Percentiles rank a stretch among this genome's conserved stretches.
Conservation (phyloP, 495 filamentous ascomycete genomes). For the Aspergillus leporis region DNA sequence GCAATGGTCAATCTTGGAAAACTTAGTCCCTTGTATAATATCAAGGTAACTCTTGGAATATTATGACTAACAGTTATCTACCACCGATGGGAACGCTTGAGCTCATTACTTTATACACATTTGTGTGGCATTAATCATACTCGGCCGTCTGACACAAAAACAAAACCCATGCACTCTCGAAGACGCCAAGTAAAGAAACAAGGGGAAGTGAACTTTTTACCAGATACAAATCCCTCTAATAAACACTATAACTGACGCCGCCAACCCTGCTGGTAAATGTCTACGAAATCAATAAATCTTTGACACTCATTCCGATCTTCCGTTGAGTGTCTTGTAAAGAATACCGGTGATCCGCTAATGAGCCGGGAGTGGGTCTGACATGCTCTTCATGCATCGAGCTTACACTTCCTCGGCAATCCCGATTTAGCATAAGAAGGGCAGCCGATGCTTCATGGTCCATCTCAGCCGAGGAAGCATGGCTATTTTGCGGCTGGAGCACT, state of each 20-base stretch:
- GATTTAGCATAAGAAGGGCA: slow-evolving; percentile 77
- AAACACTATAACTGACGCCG: neutral
- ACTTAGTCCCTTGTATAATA: too few relatives aligned
- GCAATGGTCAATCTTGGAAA: too few relatives aligned
- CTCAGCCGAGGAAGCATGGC: slow-evolving; percentile 34
- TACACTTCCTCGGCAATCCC: slow-evolving; percentile 55
- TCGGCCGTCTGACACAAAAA: neutral
- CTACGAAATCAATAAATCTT: slow-evolving; percentile 69
- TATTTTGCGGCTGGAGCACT: slow-evolving; percentile 27
- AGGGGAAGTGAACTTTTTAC: neutral
- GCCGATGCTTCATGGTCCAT: slow-evolving; percentile 79
- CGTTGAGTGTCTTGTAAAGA: slow-evolving; percentile 21
- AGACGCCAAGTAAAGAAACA: neutral
- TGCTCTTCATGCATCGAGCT: slow-evolving; percentile 35
- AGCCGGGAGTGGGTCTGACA: slow-evolving; percentile 9
- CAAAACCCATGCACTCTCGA: neutral
- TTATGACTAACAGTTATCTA: too few relatives aligned
- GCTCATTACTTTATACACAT: neutral
- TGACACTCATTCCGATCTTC: slow-evolving; percentile 71
- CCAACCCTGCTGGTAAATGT: neutral
- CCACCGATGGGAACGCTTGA: neutral
- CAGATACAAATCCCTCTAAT: neutral
- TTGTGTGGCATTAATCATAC: slow-evolving; percentile 2
- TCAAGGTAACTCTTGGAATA: too few relatives aligned
- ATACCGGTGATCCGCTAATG: slow-evolving; percentile 6